A percentile compares a stretch with the other conserved stretches of the same genome.
phyloP scores from a whole-genome alignment of 1,284 basidiomycete genomes.

The Sanguinoderma infundibulare region DNA sequence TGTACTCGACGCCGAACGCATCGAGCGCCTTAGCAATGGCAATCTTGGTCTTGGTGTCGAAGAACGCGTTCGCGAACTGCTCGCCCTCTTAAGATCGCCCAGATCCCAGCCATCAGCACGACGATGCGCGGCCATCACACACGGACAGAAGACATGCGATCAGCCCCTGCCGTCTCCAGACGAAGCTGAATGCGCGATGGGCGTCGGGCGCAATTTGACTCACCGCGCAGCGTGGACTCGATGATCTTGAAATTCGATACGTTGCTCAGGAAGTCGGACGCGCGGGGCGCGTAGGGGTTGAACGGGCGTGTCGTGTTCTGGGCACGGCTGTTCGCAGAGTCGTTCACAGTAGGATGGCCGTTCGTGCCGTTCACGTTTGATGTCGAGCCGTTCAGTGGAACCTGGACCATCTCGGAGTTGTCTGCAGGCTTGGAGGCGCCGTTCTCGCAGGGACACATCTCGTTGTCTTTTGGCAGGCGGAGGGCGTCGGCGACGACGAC shows the following conservation, averaged over 20 bases:
- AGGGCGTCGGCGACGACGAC: neutral
- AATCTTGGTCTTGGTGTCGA: slow-evolving; percentile 99
- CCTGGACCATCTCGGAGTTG: slow-evolving; percentile 67
- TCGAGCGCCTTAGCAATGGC: slow-evolving; percentile 98
- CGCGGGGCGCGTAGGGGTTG: slow-evolving; percentile 89
- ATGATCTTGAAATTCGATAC: slow-evolving; percentile 96
- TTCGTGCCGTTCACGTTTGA: slow-evolving; percentile 36
- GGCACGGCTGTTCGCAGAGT: slow-evolving; percentile 36
- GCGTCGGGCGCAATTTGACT: slow-evolving; percentile 29
- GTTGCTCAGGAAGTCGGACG: slow-evolving; percentile 90
- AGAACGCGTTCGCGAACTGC: slow-evolving; percentile 99
- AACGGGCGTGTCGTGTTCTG: slow-evolving; percentile 48
- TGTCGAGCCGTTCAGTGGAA: slow-evolving; percentile 44
- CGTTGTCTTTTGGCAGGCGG: slow-evolving; percentile 20
- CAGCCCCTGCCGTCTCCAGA: neutral
- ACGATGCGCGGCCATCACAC: neutral
- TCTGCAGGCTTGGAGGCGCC: slow-evolving; percentile 50
- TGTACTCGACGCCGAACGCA: slow-evolving; percentile 99
- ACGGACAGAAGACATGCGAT: neutral
- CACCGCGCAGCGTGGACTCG: slow-evolving; percentile 93
- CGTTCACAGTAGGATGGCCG: slow-evolving; percentile 32
- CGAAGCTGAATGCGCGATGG: neutral
- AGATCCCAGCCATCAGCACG: neutral
- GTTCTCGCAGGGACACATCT: slow-evolving; percentile 73
- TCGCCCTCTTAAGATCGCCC: slow-evolving; percentile 85